Evolutionary conservation across 345 rosid genomes (phyloP), one percentile per base, ranked within the genome.

Genomic region (Eucalyptus microcorys): DNA sequence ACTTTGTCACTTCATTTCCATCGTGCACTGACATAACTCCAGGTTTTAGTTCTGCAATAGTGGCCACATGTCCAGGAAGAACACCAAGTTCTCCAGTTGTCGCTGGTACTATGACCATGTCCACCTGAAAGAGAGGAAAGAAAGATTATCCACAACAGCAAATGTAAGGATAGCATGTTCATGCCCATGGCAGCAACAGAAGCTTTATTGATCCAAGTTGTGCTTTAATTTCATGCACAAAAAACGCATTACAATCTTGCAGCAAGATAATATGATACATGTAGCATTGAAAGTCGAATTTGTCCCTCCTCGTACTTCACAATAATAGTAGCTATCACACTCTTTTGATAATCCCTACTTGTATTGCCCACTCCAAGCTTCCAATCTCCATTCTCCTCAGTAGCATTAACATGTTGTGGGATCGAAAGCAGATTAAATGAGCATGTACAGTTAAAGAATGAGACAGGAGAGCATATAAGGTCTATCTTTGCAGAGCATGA

Each of bases 51-150:
- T 97, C 99, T 49, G 98, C 95, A 85, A 97, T 96, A 88, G 99
- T 95, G 14, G 99, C 95, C 40, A 96, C 99, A 85, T 96, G 99
- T 86, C 98, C 99, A 5, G 99, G 99, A 90, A 97, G 91, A 86
- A 97, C 97, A 91, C 99, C 99, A 98, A 96, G 97, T 89, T 97
- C 96, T 64, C 99, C 99, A 7, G 98, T 95, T 71, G 99, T 94
- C 85, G 99, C 97, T 55, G 99, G 99, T 48, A 97, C 91, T 57
- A 97, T 96, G 87, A 97, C 96, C 99, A 97, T 97, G 93, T 97
- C 99, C 91, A 97, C 99, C 99, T 97, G 94, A 10, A 89, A 45
- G 45, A 86, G 30, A 76, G 47, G 47, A 76, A 76, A 11, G 84
- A 14, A 26, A 21, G 30, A 76, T 76, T 76, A 76, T 40, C 47